Percentiles rank a stretch among this genome's conserved stretches.
These are phyloP conservation scores for Chenopodium album DNA, from an alignment of 148 eudicot species.

Conservation along the genomic window DNA sequence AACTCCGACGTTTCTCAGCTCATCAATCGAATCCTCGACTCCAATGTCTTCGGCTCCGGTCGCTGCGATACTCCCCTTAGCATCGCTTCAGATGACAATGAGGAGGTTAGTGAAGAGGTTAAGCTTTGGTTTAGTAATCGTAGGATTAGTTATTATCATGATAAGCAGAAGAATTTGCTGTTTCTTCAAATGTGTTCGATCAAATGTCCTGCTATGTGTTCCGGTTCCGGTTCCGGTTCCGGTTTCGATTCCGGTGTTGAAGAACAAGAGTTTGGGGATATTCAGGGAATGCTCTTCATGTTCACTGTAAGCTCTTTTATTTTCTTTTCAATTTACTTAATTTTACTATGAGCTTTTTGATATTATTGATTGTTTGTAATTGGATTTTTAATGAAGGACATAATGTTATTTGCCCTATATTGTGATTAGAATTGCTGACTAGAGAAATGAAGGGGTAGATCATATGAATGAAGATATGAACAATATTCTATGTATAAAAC, in stretches of 20 bases:
- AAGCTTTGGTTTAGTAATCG: constrained; percentile 41
- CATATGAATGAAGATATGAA: not conserved
- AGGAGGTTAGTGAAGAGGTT: constrained; percentile 29
- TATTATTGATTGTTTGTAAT: not conserved
- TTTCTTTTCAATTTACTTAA: not conserved
- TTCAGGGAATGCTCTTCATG: constrained; percentile 88
- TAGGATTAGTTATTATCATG: constrained; percentile 55
- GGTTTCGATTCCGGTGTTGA: constrained; percentile 43
- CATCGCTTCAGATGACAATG: not conserved
- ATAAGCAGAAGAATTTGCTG: constrained; percentile 52
- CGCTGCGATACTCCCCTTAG: constrained; percentile 34
- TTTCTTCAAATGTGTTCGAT: constrained; percentile 54
- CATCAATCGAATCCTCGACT: constrained; percentile 67
- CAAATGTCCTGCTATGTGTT: constrained; percentile 40
- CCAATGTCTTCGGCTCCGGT: constrained; percentile 65
- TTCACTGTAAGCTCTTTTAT: constrained; percentile 59
- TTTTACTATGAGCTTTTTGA: not conserved
- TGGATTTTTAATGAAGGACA: not conserved
- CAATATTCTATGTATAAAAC: not conserved
- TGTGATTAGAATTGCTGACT: not conserved
- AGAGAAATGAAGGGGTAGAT: not conserved
- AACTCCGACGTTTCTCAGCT: constrained; percentile 49
- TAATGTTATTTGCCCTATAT: not conserved
- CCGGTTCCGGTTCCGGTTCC: constrained; percentile 13
- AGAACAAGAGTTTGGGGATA: constrained; percentile 64